Percentiles rank a stretch among this genome's conserved stretches.
Conservation (phyloP, 2,329 filamentous ascomycete genomes). For the Cercospora brassicicola region DNA sequence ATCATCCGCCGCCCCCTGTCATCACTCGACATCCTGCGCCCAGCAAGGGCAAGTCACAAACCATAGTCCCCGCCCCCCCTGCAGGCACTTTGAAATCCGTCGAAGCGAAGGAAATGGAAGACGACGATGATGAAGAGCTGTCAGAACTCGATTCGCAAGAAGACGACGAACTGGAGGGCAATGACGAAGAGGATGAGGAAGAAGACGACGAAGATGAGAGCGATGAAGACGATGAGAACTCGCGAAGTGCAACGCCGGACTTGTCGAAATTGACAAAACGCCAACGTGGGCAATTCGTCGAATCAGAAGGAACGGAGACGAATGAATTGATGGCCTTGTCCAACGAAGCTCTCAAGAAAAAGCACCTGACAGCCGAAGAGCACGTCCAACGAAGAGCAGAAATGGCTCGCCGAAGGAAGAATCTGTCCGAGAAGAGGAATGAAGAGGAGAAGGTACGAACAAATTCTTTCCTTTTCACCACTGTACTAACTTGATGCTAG, state of each 20-base stretch:
- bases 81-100: constrained; percentile 44
- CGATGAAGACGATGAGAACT: constrained; percentile 54
- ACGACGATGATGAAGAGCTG: constrained; percentile 53
- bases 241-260: constrained; percentile 61
- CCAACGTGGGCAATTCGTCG: constrained; percentile 61
- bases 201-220: constrained; percentile 46
- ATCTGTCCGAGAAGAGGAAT: constrained; percentile 73
- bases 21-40: constrained; percentile 32
- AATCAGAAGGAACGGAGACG: constrained; percentile 34
- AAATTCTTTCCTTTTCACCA: neutral
- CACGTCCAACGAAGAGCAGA: constrained; percentile 71
- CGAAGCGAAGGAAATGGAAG: constrained; percentile 55
- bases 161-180: constrained; percentile 36
- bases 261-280: constrained; percentile 67
- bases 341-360: constrained; percentile 71
- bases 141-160: constrained; percentile 39
- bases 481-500: constrained; percentile 46
- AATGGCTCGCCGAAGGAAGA: constrained; percentile 72
- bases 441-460: constrained; percentile 69
- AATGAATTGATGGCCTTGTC: constrained; percentile 51
- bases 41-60: constrained; percentile 32
- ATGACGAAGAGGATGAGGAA: constrained; percentile 44
- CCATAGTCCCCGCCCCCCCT: constrained; percentile 35
- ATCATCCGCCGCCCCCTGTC: constrained; percentile 39
- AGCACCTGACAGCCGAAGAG: constrained; percentile 71